These are phyloP conservation scores for Spinacia oleracea DNA, from an alignment of 179 eudicot genomes.

Conservation along the genomic window DNA sequence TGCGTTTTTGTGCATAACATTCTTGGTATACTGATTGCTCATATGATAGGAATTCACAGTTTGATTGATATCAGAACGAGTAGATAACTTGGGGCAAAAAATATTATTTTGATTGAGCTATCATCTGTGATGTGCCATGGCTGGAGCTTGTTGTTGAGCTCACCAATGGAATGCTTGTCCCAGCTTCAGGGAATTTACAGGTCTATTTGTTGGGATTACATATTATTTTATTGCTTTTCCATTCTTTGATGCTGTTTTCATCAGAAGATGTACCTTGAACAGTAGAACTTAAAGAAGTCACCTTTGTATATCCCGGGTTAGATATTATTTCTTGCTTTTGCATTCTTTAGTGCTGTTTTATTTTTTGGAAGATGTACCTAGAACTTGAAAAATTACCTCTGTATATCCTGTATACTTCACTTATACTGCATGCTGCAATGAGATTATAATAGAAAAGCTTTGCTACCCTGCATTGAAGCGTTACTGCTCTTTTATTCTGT, in stretches of 20 bases:
- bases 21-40: constrained; percentile 1
- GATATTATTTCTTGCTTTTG: neutral
- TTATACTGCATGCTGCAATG: constrained; percentile 3
- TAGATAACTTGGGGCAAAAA: neutral
- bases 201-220: neutral
- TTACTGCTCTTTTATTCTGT: neutral
- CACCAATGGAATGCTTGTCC: neutral
- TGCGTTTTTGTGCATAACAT: neutral
- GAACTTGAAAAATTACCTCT: neutral
- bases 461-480: neutral
- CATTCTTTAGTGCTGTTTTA: constrained; percentile 1
- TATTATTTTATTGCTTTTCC: neutral
- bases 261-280: neutral
- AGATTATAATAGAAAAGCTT: neutral
- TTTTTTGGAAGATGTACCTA: neutral
- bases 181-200: neutral
- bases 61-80: neutral
- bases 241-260: constrained; percentile 2
- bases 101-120: neutral
- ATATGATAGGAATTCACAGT: neutral
- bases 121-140: neutral
- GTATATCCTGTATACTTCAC: constrained; percentile 11
- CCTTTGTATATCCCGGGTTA: constrained; percentile 9
- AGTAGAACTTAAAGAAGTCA: neutral
- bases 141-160: neutral